phyloP scores from a whole-genome alignment of 169 alveolate genomes.

The Sarcocystis neurona region DNA sequence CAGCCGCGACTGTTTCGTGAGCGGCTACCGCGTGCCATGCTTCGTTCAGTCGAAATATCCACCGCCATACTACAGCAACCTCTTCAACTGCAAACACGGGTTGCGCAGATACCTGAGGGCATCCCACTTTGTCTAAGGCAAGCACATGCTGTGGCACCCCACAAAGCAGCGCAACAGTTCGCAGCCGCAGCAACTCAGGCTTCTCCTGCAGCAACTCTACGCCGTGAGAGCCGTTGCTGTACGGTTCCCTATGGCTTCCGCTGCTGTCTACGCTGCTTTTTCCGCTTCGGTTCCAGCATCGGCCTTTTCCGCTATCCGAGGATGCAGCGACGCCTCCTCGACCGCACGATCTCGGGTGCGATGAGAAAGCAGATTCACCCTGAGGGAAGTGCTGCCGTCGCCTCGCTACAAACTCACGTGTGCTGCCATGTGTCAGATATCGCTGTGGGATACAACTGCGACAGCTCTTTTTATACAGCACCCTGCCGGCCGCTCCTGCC shows the following conservation, averaged over 20 bases:
- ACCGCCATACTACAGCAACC: conserved; percentile 71
- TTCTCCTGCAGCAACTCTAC: too few relatives aligned
- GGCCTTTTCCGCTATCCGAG: conserved; percentile 16
- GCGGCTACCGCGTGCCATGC: conserved; percentile 56
- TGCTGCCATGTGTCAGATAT: too few relatives aligned
- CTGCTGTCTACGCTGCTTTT: background rate
- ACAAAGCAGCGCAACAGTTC: conserved; percentile 38
- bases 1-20: too few relatives aligned
- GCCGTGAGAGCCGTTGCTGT: background rate
- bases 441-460: too few relatives aligned
- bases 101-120: conserved; percentile 66
- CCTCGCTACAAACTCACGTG: too few relatives aligned
- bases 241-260: background rate
- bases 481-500: too few relatives aligned
- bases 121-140: conserved; percentile 22
- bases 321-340: background rate
- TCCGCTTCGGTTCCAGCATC: conserved; percentile 34
- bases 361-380: too few relatives aligned
- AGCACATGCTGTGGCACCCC: conserved; percentile 57
- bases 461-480: too few relatives aligned
- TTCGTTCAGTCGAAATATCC: conserved; percentile 66
- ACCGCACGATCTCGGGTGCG: background rate
- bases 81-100: conserved; percentile 73
- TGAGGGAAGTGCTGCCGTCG: too few relatives aligned
- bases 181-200: conserved; percentile 32